Percentiles rank a stretch among this genome's conserved stretches.
Evolutionary conservation across 257 asterid genomes (phyloP).

Genomic region (Eustoma russellianum): DNA sequence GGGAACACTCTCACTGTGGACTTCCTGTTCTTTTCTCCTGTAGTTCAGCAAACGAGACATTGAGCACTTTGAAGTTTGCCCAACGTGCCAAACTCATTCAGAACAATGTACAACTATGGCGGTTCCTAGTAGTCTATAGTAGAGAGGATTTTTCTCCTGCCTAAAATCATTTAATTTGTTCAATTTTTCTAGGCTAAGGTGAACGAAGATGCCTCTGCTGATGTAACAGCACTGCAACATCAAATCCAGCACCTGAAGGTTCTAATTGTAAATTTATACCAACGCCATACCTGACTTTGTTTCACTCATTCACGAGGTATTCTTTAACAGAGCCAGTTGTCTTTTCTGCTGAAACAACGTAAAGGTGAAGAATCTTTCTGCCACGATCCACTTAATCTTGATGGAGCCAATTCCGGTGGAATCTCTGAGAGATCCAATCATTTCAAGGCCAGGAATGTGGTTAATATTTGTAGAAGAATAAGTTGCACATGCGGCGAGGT

Average conservation of each 20-base stretch:
- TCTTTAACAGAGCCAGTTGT: slow-evolving; percentile 64
- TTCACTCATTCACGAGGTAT: slow-evolving; percentile 15
- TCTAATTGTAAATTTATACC: slow-evolving; percentile 9
- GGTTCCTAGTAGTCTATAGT: slow-evolving; percentile 8
- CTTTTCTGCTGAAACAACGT: slow-evolving; percentile 54
- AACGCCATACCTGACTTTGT: slow-evolving; percentile 13
- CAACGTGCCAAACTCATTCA: slow-evolving; percentile 86
- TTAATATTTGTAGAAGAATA: slow-evolving; percentile 18
- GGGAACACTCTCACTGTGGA: background rate
- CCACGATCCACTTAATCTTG: slow-evolving; percentile 20
- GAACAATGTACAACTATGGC: slow-evolving; percentile 48
- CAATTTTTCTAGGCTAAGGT: slow-evolving; percentile 55
- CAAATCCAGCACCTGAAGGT: slow-evolving; percentile 76
- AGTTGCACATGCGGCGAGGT: slow-evolving; percentile 29
- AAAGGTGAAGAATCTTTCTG: slow-evolving; percentile 21
- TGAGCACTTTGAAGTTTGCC: slow-evolving; percentile 82
- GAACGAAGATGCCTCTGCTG: slow-evolving; percentile 81
- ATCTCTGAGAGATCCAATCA: slow-evolving; percentile 27
- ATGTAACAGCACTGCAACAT: slow-evolving; percentile 60
- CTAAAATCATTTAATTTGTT: slow-evolving; percentile 1
- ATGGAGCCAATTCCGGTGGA: slow-evolving; percentile 23
- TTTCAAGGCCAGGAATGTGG: slow-evolving; percentile 21
- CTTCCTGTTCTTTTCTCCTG: slow-evolving; percentile 12
- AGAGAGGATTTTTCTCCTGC: slow-evolving; percentile 1
- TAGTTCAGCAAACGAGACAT: slow-evolving; percentile 75